Percentiles rank a stretch among this genome's conserved stretches.
Conservation (phyloP, 177 flowering plant genomes). For the Vitis hybrid region DNA sequence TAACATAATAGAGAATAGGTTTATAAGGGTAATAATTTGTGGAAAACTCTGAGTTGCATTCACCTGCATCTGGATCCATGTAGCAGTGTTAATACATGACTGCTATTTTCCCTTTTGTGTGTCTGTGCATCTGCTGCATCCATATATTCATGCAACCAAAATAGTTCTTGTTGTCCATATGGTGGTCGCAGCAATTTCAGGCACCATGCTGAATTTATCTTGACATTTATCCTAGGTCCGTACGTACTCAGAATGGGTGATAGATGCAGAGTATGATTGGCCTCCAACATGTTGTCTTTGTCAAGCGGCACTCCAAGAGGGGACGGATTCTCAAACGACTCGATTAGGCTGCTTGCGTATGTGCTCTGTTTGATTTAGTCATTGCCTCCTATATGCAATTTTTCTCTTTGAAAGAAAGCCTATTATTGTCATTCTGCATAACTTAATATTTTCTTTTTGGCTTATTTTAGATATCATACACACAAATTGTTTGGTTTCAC, state of each 20-base stretch:
- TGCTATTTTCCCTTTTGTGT: too few relatives aligned
- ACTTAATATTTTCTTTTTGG: neutral
- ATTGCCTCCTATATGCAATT: neutral
- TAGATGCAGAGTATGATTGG: slow-evolving; percentile 99
- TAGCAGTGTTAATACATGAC: too few relatives aligned
- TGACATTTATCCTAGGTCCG: slow-evolving; percentile 54
- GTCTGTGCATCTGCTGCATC: too few relatives aligned
- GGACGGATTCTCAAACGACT: slow-evolving; percentile 61
- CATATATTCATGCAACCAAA: too few relatives aligned
- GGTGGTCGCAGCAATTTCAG: too few relatives aligned
- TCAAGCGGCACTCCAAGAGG: slow-evolving; percentile 65
- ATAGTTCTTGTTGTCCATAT: too few relatives aligned
- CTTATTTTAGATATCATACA: slow-evolving; percentile 72
- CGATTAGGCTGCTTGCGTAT: slow-evolving; percentile 99
- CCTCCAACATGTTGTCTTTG: slow-evolving; percentile 88
- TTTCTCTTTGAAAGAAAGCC: neutral
- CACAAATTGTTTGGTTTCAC: slow-evolving; percentile 85
- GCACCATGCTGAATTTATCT: too few relatives aligned
- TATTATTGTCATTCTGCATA: slow-evolving; percentile 3
- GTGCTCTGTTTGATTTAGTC: slow-evolving; percentile 29
- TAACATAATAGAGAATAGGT: too few relatives aligned
- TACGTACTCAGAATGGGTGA: slow-evolving; percentile 97
- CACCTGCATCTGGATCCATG: too few relatives aligned
- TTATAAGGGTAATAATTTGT: too few relatives aligned
- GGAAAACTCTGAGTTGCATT: too few relatives aligned